Base-by-base conservation (phyloP, 2,329 filamentous ascomycete genomes). In the Fusarium udum region DNA sequence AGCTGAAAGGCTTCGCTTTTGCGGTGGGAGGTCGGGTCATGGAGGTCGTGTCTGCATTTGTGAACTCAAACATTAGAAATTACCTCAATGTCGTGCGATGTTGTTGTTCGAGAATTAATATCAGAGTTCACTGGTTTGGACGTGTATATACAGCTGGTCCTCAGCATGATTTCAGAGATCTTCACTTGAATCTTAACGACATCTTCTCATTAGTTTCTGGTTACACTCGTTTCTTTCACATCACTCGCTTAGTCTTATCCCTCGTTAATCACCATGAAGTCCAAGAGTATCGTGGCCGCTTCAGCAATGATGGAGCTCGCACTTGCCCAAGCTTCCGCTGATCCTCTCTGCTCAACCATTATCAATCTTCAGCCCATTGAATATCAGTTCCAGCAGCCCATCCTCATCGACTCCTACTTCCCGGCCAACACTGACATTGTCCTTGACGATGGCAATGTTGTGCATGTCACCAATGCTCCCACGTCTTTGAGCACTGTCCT, bases 111-210 rank as follows among this genome's bases (percentile, higher is more conserved):
- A 4, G 22, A 56, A n/a, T 24, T 4, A 31, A 14, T 0, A 34
- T 16, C 16, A 8, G 4, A 2, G 14, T 16, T 18, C 3, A 9
- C 2, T 6, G 13, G 2, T 24, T n/a, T 24, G 9, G 13, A 18
- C 5, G 11, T 20, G 37, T 45, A 56, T 34, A 56, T 45, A 56
- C 53, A 34, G 37, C 28, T 32, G 16, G 1, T 24, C 37, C 15
- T 32, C 37, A 56, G 13, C 22, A 4, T 18, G 7, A 20, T 13
- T 32, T 5, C 6, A 20, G 13, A 13, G 8, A 1, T 4, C 5
- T 12, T 56, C 12, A 43, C 26, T 43, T 10, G 22, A 43, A 20
- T 15, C 12, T 16, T 28, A 43, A 56, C 37, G 10, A 9, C 1
- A 42, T 20, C 28, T 15, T 10, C 16, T 20, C 15, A 20, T 7